Evolutionary conservation across 495 filamentous ascomycete species (phyloP).

Genomic region (Barbatosphaeria neglecta): DNA sequence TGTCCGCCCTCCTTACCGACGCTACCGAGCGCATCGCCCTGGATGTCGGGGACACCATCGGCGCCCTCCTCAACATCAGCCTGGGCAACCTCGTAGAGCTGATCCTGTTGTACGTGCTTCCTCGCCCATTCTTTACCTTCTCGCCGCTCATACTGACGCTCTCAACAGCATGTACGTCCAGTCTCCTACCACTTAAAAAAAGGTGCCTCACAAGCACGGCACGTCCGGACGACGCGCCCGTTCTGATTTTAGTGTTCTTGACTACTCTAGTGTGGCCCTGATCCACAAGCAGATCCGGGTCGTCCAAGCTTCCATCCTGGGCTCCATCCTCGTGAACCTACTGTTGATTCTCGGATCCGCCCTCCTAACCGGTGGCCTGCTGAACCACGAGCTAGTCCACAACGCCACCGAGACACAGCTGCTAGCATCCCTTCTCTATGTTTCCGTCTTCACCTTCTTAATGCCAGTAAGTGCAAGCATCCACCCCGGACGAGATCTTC

Average conservation of each 20-base stretch:
- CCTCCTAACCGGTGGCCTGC: conserved; percentile 71
- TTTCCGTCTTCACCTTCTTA: background rate
- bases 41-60: conserved; percentile 67
- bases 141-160: background rate
- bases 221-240: no score
- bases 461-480: background rate
- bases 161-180: conserved; percentile 24
- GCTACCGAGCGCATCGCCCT: conserved; percentile 74
- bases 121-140: background rate
- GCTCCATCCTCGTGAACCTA: conserved; percentile 77
- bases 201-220: no score
- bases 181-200: no score
- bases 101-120: conserved; percentile 60
- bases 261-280: conserved; percentile 13
- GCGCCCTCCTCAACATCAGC: conserved; percentile 73
- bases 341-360: conserved; percentile 83
- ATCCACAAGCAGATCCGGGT: conserved; percentile 67
- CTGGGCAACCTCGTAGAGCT: conserved; percentile 86
- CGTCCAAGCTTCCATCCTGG: conserved; percentile 75
- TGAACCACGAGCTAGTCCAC: conserved; percentile 64
- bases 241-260: no score
- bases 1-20: conserved; percentile 66
- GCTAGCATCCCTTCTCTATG: background rate
- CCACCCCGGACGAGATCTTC: no score
- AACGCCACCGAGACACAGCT: conserved; percentile 5